phyloP scores from a whole-genome alignment of 345 rosid species.

The Abelmoschus esculentus region DNA sequence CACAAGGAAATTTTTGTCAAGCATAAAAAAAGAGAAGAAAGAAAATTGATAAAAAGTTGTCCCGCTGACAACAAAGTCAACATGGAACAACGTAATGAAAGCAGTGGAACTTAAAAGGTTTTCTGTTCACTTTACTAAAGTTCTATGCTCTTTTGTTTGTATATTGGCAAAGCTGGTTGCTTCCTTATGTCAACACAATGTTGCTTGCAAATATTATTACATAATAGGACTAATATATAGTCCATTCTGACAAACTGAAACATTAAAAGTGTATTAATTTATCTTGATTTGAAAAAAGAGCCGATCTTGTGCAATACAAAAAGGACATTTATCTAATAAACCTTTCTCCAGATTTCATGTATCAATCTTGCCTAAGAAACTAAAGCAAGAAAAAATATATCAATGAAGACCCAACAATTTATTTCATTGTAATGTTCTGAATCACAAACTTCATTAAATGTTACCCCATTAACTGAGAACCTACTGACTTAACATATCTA shows the following conservation, averaged over 20 bases:
- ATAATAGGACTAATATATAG: background rate
- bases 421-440: background rate
- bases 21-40: background rate
- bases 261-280: background rate
- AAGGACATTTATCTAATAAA: background rate
- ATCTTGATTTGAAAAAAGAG: background rate
- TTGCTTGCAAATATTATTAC: background rate
- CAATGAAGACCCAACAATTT: background rate
- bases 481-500: background rate
- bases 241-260: background rate
- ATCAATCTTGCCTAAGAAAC: background rate
- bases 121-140: background rate
- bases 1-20: conserved; percentile 9
- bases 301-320: background rate
- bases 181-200: background rate
- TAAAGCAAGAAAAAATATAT: background rate
- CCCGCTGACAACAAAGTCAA: background rate
- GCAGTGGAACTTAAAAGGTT: background rate
- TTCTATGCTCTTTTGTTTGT: background rate
- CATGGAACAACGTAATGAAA: background rate
- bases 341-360: background rate
- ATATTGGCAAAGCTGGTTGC: background rate
- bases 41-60: background rate
- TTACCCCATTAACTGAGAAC: background rate
- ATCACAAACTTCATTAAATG: background rate